Evolutionary conservation across 768 basidiomycete genomes (phyloP), one percentile per base, ranked within the genome.

Genomic region (Lyophyllum semitale): DNA sequence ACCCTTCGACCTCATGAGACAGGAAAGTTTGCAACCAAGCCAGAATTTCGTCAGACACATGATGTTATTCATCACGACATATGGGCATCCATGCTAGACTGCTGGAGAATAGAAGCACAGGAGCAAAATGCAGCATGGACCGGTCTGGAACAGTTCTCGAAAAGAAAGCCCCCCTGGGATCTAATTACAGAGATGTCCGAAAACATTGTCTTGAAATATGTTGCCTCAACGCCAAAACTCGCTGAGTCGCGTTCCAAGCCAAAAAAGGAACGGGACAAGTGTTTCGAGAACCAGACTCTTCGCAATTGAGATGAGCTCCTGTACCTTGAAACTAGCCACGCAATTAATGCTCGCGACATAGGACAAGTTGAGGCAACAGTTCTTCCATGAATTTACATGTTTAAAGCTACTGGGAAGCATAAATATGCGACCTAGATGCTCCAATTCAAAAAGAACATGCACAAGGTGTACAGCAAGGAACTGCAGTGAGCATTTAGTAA

Each of bases 341-440:
- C 65, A 0, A 67, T 68, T 62, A 67, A 68, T 27, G 12, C 49
- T 20, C 60, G 67, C 4, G 73, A 73, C 46, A 70, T 76, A 42
- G 71, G 73, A 0, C 57, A 68, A 1, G 60, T 74, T 3, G 70
- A 73, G 52, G 33, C 57, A 1, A 51, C 57, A 2, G 61, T 73
- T 27, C 12, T 60, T 12, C 58, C 56, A 0, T 75, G 72, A 69
- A 63, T 66, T 3, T 52, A 43, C 3, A 57, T 75, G 4, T 73
- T 72, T 63, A 58, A 63, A 27, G 65, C 58, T 0, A 50, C 49
- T 9, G 64, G 69, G 8, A 75, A 75, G 55, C 72, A 68, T 33
- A 68, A 66, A 40, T 68, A 68, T 48, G 52, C 65, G 0, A 51
- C 55, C 11, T 58, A 69, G 17, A 48, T 72, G n/a, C n/a, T 60